These are phyloP conservation scores for Rhynchospora pubera DNA, from an alignment of 176 grass and related monocot genomes.

Conservation along the genomic window DNA sequence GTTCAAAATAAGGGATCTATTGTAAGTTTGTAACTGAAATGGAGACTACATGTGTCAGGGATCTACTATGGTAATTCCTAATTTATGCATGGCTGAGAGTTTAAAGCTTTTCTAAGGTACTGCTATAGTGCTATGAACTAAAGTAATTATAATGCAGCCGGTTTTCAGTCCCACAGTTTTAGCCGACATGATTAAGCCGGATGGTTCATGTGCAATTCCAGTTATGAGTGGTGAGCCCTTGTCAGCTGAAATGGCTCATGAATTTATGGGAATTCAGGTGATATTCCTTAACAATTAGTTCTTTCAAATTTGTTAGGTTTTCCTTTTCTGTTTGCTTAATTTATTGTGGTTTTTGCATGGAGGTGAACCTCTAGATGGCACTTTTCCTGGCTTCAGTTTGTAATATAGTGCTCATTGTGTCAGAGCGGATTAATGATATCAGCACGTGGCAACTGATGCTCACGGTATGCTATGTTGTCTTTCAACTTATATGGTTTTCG, in stretches of 20 bases:
- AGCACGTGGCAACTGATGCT: constrained; percentile 92
- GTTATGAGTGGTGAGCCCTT: constrained; percentile 59
- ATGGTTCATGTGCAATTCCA: constrained; percentile 75
- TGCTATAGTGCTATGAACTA: background rate
- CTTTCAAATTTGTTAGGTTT: background rate
- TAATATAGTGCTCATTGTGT: constrained; percentile 76
- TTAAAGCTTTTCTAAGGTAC: background rate
- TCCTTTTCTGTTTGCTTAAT: constrained; percentile 6
- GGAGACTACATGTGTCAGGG: background rate
- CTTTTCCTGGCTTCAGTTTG: constrained; percentile 95
- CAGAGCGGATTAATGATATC: constrained; percentile 67
- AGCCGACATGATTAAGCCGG: constrained; percentile 76
- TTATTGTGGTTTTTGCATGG: constrained; percentile 70
- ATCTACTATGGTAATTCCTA: background rate
- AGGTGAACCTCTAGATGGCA: constrained; percentile 70
- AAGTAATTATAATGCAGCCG: constrained; percentile 44
- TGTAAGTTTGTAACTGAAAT: background rate
- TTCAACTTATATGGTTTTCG: constrained; percentile 1
- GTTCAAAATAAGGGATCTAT: background rate
- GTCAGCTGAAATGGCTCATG: constrained; percentile 81
- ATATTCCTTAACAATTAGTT: constrained; percentile 17
- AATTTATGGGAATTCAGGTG: constrained; percentile 96
- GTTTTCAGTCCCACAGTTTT: constrained; percentile 81
- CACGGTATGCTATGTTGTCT: constrained; percentile 61
- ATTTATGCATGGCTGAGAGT: background rate